Evolutionary conservation across 148 eudicot species (phyloP).

Genomic region (Rhododendron williamsianum): DNA sequence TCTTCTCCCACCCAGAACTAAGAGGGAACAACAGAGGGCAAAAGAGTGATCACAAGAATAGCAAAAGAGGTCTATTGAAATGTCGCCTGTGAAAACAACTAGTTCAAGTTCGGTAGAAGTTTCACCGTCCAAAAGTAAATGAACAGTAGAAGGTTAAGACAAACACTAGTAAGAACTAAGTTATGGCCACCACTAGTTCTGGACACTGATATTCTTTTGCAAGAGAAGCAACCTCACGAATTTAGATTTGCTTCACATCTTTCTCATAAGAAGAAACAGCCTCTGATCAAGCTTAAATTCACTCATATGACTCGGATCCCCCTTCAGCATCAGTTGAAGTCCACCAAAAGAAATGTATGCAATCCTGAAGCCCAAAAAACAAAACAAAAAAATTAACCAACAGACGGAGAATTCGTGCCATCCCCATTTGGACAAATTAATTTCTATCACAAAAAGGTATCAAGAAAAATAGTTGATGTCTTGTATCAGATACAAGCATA

Average conservation of each 20-base stretch:
- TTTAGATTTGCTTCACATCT: background rate
- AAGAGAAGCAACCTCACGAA: background rate
- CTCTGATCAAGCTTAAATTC: background rate
- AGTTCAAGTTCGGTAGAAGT: background rate
- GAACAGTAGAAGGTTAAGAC: background rate
- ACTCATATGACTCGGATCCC: background rate
- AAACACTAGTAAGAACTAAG: background rate
- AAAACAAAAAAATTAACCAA: background rate
- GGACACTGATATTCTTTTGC: background rate
- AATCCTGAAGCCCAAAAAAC: background rate
- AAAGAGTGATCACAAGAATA: background rate
- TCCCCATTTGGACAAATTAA: background rate
- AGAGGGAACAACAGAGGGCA: background rate
- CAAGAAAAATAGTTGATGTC: background rate
- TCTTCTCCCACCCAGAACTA: background rate
- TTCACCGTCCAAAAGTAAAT: background rate
- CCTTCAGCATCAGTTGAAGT: background rate
- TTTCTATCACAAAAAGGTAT: background rate
- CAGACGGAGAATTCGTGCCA: background rate
- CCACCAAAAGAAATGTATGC: slow-evolving; percentile 2
- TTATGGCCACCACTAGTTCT: background rate
- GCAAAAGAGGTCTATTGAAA: background rate
- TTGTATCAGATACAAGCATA: background rate
- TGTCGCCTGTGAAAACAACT: background rate
- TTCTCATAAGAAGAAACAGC: slow-evolving; percentile 1